Base-by-base conservation (phyloP, 257 asterid species). In the Fraxinus pennsylvanica region DNA sequence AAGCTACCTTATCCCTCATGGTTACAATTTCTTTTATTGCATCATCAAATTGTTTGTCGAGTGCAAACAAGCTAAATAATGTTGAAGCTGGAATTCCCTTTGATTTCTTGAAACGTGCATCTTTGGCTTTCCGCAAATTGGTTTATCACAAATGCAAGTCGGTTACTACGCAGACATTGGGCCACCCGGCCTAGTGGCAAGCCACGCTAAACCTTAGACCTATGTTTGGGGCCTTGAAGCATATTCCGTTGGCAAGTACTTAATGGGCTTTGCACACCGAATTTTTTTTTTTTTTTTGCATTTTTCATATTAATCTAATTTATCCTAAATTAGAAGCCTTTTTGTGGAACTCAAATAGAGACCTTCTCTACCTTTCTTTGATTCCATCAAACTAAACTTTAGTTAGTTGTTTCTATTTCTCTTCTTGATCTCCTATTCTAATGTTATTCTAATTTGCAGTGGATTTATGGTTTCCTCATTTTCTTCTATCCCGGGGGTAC, bases 401-500 rank as follows among this genome's bases (percentile, higher is more conserved):
- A n/a, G 12, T 27, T 36, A 27, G 35, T 22, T 30, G 33, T 27
- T 76, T 75, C 12, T 41, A n/a, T n/a, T 36, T 35, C 25, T 75
- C 50, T 9, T 38, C 72, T 41, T 19, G 36, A 25, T 35, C 22
- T 43, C 13, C 33, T 32, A 21, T 32, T 71, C 59, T 71, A 36
- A 17, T 68, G 22, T 59, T 39, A 22, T 68, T 45, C 14, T 45
- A 13, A 73, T 73, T 66, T 81, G 87, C 96, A 96, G 99, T 96
- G 99, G 99, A 29, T 93, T 32, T 93, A 84, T 61, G 99, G 98
- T 8, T 90, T 96, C 77, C 14, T 91, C 66, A 92, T 92, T 52
- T 96, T 96, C 89, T 96, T 96, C 92, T 96, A 67, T 88, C 99
- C 99, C 0, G 97, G 99, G 32, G 99, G 97, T 71, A 68, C 96